A percentile compares a stretch with the other conserved stretches of the same genome.
Conservation (phyloP, 2,329 filamentous ascomycete species). For the Exophiala phaeomuriformis region DNA sequence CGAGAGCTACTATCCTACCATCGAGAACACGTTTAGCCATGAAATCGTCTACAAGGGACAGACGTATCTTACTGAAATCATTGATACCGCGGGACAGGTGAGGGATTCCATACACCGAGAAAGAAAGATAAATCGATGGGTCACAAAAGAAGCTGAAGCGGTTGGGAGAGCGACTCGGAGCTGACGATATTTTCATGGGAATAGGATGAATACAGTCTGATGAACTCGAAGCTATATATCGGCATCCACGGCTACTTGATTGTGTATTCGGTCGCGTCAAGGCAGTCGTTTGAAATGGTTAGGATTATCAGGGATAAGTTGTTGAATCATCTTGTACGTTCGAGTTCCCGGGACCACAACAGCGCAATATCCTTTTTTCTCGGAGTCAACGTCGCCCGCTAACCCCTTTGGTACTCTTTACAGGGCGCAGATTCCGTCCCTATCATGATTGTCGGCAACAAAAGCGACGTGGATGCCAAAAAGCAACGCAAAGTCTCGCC, state of each 20-base stretch:
- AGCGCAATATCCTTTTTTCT: background rate
- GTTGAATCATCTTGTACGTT: conserved; percentile 74
- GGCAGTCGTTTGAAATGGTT: conserved; percentile 95
- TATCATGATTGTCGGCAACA: conserved; percentile 93
- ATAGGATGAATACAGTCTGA: conserved; percentile 94
- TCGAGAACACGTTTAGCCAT: conserved; percentile 98
- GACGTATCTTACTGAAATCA: conserved; percentile 92
- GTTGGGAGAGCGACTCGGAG: too few species aligned
- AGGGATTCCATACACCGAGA: conserved; percentile 21
- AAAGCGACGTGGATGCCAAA: conserved; percentile 74
- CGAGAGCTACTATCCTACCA: conserved; percentile 97
- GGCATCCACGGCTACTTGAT: conserved; percentile 98
- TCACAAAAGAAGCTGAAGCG: background rate
- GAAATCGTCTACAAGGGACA: conserved; percentile 87
- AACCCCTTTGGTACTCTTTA: background rate
- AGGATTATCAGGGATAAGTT: conserved; percentile 96
- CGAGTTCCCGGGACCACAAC: background rate
- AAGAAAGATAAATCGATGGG: background rate
- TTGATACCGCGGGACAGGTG: conserved; percentile 93
- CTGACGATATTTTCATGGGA: background rate
- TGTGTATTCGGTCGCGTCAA: conserved; percentile 92
- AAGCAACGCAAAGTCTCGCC: conserved; percentile 85
- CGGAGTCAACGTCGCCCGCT: too few species aligned
- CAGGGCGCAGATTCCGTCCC: conserved; percentile 89
- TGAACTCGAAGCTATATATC: conserved; percentile 95